Percentiles rank a stretch among this genome's conserved stretches.
These are phyloP conservation scores for Myriosclerotinia curreyana DNA, from an alignment of 2,329 filamentous ascomycete genomes.

Conservation along the genomic window DNA sequence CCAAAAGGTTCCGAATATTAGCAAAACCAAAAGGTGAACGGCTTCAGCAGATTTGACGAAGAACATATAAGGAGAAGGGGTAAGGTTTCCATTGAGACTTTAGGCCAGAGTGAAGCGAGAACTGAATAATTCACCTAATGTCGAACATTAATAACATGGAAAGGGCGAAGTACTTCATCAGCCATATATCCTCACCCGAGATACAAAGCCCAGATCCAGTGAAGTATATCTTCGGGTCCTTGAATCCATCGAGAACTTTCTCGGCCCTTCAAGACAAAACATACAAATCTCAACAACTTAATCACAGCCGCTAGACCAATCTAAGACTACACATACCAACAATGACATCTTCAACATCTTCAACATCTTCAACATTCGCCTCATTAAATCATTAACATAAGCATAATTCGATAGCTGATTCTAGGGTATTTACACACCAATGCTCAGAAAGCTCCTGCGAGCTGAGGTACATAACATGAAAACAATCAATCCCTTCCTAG, in stretches of 20 bases:
- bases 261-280: neutral
- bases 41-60: neutral
- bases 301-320: neutral
- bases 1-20: neutral
- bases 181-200: neutral
- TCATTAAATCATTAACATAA: neutral
- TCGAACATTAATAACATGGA: neutral
- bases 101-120: no score
- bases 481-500: neutral
- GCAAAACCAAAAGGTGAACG: neutral
- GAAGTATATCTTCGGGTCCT: neutral
- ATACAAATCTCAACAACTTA: neutral
- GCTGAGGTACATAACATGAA: neutral
- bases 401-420: slow-evolving; percentile 17
- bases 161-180: neutral
- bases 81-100: neutral
- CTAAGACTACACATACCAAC: neutral
- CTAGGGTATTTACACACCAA: slow-evolving; percentile 25
- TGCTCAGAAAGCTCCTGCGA: neutral
- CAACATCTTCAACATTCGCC: neutral
- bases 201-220: neutral
- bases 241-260: neutral
- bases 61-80: neutral
- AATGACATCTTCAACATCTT: neutral
- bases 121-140: neutral